Evolutionary conservation across 2,329 filamentous ascomycete species (phyloP).

Genomic region (Sphaceloma murrayae): DNA sequence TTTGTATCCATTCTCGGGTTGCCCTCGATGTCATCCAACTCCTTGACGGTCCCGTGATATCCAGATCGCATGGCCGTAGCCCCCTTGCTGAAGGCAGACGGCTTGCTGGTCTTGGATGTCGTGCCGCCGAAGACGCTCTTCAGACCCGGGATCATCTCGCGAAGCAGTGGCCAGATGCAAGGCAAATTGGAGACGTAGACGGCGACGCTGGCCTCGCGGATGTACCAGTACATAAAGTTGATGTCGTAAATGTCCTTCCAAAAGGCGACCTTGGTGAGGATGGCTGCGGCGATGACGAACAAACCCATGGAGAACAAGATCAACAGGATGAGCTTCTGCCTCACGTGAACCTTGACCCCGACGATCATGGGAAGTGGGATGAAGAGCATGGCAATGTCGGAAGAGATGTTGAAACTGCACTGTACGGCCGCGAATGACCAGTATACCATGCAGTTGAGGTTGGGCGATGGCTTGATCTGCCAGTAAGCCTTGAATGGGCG

Average conservation of each 20-base stretch:
- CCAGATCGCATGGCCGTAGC: not conserved
- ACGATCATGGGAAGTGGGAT: constrained; percentile 48
- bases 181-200: constrained; percentile 47
- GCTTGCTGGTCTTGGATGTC: constrained; percentile 11
- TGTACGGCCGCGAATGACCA: constrained; percentile 51
- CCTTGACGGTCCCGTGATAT: not conserved
- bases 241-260: constrained; percentile 34
- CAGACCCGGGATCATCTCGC: constrained; percentile 25
- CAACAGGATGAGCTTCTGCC: constrained; percentile 45
- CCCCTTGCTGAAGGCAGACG: not conserved
- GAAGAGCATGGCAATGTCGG: constrained; percentile 50
- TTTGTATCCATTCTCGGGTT: not conserved
- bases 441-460: constrained; percentile 22
- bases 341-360: constrained; percentile 40
- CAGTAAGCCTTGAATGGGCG: constrained; percentile 49
- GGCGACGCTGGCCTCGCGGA: constrained; percentile 44
- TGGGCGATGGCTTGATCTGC: constrained; percentile 23
- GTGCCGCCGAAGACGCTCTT: constrained; percentile 12
- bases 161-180: constrained; percentile 44
- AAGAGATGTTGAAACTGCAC: constrained; percentile 50
- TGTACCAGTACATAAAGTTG: constrained; percentile 41
- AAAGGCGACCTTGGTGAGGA: constrained; percentile 44
- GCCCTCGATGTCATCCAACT: not conserved
- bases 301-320: constrained; percentile 42
- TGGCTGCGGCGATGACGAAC: constrained; percentile 39